Base-by-base conservation (phyloP, 2,329 filamentous ascomycete genomes). In the Penicillium corylophilum region DNA sequence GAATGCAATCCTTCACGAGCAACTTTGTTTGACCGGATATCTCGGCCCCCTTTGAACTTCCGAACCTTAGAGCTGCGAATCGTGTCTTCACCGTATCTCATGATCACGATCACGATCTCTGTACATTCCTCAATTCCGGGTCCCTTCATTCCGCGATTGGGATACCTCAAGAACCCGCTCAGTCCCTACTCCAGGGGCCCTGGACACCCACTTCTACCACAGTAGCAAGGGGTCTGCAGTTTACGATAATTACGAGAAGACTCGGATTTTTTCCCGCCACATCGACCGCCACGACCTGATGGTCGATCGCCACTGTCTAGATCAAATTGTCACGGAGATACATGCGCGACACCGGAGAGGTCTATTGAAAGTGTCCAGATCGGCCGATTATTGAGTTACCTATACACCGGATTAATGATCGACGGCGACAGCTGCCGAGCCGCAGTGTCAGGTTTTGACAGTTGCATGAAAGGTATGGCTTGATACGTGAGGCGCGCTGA, bases 361-460 rank as follows among this genome's bases (percentile, higher is more conserved):
- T 29, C 41, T 12, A 46, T 47, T 44, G 48, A 50, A 46, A 46
- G 36, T 18, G 43, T 47, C 48, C 40, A 52, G 45, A 57, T 36
- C 36, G 46, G 36, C 46, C 47, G 16, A 47, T 44, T 26, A 38
- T 46, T 16, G 39, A 39, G 16, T 38, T 38, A 48, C 28, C 46
- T 38, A 41, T 44, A 41, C 23, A 39, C 26, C 40, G 40, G 46
- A 50, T 45, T 46, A 28, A 51, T 44, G 59, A 59, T 59, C 55
- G 54, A 56, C 57, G 41, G 23, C 40, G 33, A 54, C 55, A 62
- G 51, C 52, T 61, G 48, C 45, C 49, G 57, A 50, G 51, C 64
- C 64, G 56, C 36, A 55, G 44, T 61, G 64, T 64, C 63, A 64
- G 64, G 63, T 60, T 62, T 48, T 55, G 53, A 57, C 55, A 57